Conservation (phyloP, 352 stramenopile genomes). For the Aphanomyces invadans region DNA sequence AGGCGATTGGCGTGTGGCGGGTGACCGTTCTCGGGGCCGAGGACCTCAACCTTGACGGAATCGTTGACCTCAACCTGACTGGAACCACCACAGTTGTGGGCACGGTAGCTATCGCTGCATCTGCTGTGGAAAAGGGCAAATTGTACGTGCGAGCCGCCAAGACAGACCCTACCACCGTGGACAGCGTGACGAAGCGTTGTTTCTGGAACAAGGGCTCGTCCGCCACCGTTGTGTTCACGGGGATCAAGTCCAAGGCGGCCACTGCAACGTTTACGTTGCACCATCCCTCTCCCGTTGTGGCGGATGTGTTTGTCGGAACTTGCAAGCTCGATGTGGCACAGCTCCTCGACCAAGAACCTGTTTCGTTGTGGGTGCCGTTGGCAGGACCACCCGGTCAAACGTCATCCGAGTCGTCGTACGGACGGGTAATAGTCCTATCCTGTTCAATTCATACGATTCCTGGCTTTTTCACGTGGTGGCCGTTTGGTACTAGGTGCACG, state of each 20-base stretch:
- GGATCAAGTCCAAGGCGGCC: conserved; percentile 52
- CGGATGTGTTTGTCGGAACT: conserved; percentile 55
- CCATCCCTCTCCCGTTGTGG: conserved; percentile 28
- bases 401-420: conserved; percentile 5
- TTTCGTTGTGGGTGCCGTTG: conserved; percentile 51
- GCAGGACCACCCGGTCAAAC: conserved; percentile 30
- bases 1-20: conserved; percentile 42
- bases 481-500: conserved; percentile 47
- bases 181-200: conserved; percentile 31
- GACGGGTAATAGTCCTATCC: no score
- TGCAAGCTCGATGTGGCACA: conserved; percentile 51
- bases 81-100: conserved; percentile 21
- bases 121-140: conserved; percentile 57
- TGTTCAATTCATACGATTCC: no score
- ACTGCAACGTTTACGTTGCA: conserved; percentile 13
- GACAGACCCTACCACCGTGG: conserved; percentile 57
- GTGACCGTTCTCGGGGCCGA: conserved; percentile 47
- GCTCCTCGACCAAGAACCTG: conserved; percentile 51
- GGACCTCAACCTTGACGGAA: conserved; percentile 29
- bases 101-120: conserved; percentile 34
- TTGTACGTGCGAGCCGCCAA: conserved; percentile 56
- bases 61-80: conserved; percentile 32
- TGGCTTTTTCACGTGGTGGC: no score
- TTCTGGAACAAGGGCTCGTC: conserved; percentile 28
- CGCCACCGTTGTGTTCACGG: conserved; percentile 47